Percentiles rank a stretch among this genome's conserved stretches.
phyloP scores from a whole-genome alignment of 257 asterid genomes.

The Plantago ovata region DNA sequence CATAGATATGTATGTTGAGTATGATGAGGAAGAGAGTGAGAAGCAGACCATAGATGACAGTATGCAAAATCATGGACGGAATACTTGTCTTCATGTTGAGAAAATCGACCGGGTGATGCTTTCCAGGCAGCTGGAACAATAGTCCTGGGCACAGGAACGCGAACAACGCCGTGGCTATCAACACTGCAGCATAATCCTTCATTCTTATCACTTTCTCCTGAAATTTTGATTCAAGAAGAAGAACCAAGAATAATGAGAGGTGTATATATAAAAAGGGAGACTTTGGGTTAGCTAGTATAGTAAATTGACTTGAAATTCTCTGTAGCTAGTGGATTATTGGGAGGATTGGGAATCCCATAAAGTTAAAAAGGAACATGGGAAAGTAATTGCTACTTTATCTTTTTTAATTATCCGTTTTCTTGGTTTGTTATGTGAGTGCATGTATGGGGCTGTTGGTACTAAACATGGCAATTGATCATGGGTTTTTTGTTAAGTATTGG shows the following conservation, averaged over 20 bases:
- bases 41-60: constrained; percentile 71
- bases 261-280: constrained; percentile 21
- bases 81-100: constrained; percentile 78
- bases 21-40: constrained; percentile 66
- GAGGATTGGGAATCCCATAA: constrained; percentile 21
- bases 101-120: constrained; percentile 62
- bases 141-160: constrained; percentile 68
- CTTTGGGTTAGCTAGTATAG: constrained; percentile 10
- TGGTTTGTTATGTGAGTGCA: not conserved
- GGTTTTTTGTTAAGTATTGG: constrained; percentile 7
- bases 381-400: constrained; percentile 8
- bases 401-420: not conserved
- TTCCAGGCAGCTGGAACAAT: constrained; percentile 76
- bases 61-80: constrained; percentile 53
- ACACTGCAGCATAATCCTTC: constrained; percentile 67
- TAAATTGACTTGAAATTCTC: constrained; percentile 15
- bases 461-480: constrained; percentile 3
- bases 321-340: constrained; percentile 13
- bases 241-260: constrained; percentile 3
- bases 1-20: constrained; percentile 66
- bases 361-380: constrained; percentile 13
- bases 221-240: constrained; percentile 8
- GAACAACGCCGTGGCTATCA: constrained; percentile 70
- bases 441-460: not conserved
- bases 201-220: constrained; percentile 21